These are phyloP conservation scores for Capsella rubella DNA, from an alignment of 441 rosid genomes.

Conservation along the genomic window DNA sequence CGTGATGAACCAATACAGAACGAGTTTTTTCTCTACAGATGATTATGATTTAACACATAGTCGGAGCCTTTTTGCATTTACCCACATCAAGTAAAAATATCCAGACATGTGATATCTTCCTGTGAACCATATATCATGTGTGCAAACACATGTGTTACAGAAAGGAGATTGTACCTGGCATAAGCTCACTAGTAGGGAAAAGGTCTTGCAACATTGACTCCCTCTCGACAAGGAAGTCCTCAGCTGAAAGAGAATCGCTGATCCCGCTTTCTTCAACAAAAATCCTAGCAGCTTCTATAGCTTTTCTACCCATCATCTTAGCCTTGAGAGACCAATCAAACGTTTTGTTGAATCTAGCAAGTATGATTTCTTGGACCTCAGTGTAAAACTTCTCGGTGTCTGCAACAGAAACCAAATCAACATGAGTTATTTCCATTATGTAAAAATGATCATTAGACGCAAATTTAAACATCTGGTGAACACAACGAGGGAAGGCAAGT, in stretches of 20 bases:
- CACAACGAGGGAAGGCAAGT: neutral
- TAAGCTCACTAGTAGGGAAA: slow-evolving; percentile 90
- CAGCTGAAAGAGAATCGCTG: slow-evolving; percentile 85
- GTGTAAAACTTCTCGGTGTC: slow-evolving; percentile 97
- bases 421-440: neutral
- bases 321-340: slow-evolving; percentile 98
- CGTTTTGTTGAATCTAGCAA: slow-evolving; percentile 78
- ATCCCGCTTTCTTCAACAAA: slow-evolving; percentile 87
- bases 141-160: neutral
- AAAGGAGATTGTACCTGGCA: slow-evolving; percentile 70
- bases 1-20: neutral
- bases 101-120: neutral
- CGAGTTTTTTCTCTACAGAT: neutral
- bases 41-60: neutral
- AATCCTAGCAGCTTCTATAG: slow-evolving; percentile 82
- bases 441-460: neutral
- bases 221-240: slow-evolving; percentile 80
- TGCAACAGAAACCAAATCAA: slow-evolving; percentile 46
- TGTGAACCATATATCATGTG: neutral
- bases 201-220: slow-evolving; percentile 74
- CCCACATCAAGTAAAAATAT: neutral
- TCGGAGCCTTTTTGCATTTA: neutral
- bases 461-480: neutral
- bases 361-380: slow-evolving; percentile 88
- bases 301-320: slow-evolving; percentile 97